A percentile compares a stretch with the other conserved stretches of the same genome.
These are phyloP conservation scores for Yarrowia keelungensis DNA, from an alignment of 805 yeast genomes.

Conservation along the genomic window DNA sequence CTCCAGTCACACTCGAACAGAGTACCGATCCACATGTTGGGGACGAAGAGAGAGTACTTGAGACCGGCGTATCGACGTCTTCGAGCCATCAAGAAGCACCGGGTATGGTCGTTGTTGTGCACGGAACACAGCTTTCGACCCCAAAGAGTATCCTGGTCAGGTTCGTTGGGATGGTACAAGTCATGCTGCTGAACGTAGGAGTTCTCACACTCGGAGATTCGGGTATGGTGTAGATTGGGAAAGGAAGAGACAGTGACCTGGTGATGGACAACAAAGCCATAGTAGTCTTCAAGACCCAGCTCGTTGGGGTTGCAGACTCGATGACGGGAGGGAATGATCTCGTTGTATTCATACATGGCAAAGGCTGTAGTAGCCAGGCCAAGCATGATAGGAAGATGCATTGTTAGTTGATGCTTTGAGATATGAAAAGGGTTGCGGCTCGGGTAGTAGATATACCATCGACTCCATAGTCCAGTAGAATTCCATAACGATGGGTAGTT, in stretches of 20 bases:
- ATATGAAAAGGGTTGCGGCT: not conserved
- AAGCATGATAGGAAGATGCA: not conserved
- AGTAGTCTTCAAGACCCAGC: constrained; percentile 41
- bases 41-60: constrained; percentile 29
- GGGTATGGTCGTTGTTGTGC: constrained; percentile 25
- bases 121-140: constrained; percentile 42
- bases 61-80: constrained; percentile 39
- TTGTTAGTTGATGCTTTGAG: not conserved
- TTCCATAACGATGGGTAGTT: not conserved
- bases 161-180: constrained; percentile 41
- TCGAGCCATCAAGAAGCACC: constrained; percentile 44
- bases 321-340: constrained; percentile 23
- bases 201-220: constrained; percentile 41
- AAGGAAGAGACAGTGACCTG: constrained; percentile 38
- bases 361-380: constrained; percentile 7
- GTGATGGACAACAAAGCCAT: constrained; percentile 44
- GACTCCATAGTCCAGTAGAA: not conserved
- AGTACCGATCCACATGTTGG: constrained; percentile 45
- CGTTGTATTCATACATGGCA: constrained; percentile 10
- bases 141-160: constrained; percentile 42
- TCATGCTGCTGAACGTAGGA: constrained; percentile 40
- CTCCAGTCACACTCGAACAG: constrained; percentile 41
- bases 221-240: constrained; percentile 38
- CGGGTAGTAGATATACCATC: not conserved
- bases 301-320: constrained; percentile 42